Evolutionary conservation across 1,139 yeast species (phyloP), one percentile per base, ranked within the genome.

Genomic region (Taphrina flavorubra): DNA sequence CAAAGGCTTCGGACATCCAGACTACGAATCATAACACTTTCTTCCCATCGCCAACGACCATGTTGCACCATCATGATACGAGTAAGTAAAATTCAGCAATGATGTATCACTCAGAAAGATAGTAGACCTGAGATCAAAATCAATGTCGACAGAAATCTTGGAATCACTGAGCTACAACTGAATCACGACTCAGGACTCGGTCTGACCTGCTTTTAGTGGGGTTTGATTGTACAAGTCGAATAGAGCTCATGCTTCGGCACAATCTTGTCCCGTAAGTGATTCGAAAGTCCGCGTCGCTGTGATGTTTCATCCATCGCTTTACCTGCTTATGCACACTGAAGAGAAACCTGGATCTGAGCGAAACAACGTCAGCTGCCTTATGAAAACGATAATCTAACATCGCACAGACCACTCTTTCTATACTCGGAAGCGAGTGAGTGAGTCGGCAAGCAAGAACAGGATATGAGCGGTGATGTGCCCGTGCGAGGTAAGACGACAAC

Each of bases 301-400:
- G 62, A 58, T 58, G 62, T 58, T 44, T 34, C 31, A 58, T 58
- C 62, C 62, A 58, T 58, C 62, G 62, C 62, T 58, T 58, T 58
- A 58, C 62, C 62, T 58, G 42, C 62, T 58, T 42, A 58, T 58
- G 60, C 60, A 56, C 49, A 37, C 53, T 39, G 39, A 36, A 36
- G 53, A 58, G 51, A 56, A 37, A 14, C 8, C 46, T 31, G 62
- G 62, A 58, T 42, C 62, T 58, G 62, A 58, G 62, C 62, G 42
- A 58, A 36, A 6, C 13, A 44, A 7, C 31, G 31, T 25, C 31
- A 25, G 31, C 31, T 25, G 31, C 31, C 31, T 25, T 2, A 25
- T 25, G 31, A 4, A 4, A 25, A 25, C 31, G 31, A 25, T 25
- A 2, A 25, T 25, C 31, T 25, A 4, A 25, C 31, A 25, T n/a